These are phyloP conservation scores for Medakamo hakoo DNA, from an alignment of 139 green algal species.

Conservation along the genomic window DNA sequence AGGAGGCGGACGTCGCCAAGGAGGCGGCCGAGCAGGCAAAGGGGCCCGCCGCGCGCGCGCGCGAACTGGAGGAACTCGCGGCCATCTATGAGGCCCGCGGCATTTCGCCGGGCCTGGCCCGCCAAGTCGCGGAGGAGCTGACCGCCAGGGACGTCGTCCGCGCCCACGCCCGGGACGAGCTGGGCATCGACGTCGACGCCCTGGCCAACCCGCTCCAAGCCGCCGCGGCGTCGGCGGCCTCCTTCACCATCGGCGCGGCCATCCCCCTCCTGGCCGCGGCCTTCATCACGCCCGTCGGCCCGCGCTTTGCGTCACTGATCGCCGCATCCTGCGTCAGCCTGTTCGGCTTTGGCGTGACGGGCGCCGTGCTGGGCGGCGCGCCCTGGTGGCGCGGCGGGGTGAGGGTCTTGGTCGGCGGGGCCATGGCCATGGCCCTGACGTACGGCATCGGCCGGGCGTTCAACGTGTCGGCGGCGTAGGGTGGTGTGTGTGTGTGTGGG, in stretches of 20 bases:
- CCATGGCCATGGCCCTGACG: constrained; percentile 57
- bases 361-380: constrained; percentile 50
- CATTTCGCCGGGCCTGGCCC: constrained; percentile 37
- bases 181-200: constrained; percentile 82
- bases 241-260: constrained; percentile 39
- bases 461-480: constrained; percentile 5
- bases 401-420: constrained; percentile 65
- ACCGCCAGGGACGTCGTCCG: constrained; percentile 62
- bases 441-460: constrained; percentile 51
- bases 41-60: constrained; percentile 23
- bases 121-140: constrained; percentile 28
- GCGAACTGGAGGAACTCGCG: constrained; percentile 57
- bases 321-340: constrained; percentile 16
- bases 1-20: constrained; percentile 67
- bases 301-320: constrained; percentile 18
- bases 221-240: constrained; percentile 29
- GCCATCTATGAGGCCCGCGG: constrained; percentile 56
- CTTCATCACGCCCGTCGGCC: constrained; percentile 32
- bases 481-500: too few relatives aligned
- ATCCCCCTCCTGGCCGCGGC: constrained; percentile 44
- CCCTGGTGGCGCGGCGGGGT: constrained; percentile 20
- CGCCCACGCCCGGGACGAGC: constrained; percentile 69
- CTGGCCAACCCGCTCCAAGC: constrained; percentile 60
- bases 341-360: constrained; percentile 43
- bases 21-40: constrained; percentile 46